phyloP scores from a whole-genome alignment of 2,329 filamentous ascomycete species.

The Thelonectria blattea region DNA sequence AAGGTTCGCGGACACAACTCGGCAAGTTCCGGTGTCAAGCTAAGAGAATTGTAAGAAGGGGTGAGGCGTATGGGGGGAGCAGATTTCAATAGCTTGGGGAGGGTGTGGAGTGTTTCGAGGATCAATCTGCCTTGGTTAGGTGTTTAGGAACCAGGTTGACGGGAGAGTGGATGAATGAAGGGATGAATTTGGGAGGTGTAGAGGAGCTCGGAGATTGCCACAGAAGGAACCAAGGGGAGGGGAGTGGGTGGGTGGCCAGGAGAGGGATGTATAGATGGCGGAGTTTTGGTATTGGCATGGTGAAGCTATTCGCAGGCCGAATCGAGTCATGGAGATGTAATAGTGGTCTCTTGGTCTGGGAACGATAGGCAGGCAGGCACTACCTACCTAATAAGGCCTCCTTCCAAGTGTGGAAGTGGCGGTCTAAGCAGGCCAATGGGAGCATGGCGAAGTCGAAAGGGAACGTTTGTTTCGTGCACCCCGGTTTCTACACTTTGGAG shows the following conservation, averaged over 20 bases:
- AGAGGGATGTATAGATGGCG: background rate
- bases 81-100: background rate
- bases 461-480: no score
- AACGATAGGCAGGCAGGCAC: background rate
- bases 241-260: no score
- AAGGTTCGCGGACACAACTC: background rate
- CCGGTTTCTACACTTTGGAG: no score
- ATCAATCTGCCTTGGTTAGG: slow-evolving; percentile 7
- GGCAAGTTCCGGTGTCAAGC: background rate
- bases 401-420: background rate
- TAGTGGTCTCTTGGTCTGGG: no score
- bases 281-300: background rate
- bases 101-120: background rate
- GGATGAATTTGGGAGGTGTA: background rate
- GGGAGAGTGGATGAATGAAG: background rate
- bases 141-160: background rate
- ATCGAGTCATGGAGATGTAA: background rate
- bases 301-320: background rate
- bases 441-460: no score
- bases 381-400: no score
- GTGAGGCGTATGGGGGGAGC: background rate
- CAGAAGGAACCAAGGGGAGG: background rate
- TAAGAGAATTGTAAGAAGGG: background rate
- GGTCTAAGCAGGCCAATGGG: background rate
- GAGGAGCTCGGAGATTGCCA: background rate